A percentile compares a stretch with the other conserved stretches of the same genome.
phyloP scores from a whole-genome alignment of 1,139 yeast species.

The Yamadazyma conglobata region DNA sequence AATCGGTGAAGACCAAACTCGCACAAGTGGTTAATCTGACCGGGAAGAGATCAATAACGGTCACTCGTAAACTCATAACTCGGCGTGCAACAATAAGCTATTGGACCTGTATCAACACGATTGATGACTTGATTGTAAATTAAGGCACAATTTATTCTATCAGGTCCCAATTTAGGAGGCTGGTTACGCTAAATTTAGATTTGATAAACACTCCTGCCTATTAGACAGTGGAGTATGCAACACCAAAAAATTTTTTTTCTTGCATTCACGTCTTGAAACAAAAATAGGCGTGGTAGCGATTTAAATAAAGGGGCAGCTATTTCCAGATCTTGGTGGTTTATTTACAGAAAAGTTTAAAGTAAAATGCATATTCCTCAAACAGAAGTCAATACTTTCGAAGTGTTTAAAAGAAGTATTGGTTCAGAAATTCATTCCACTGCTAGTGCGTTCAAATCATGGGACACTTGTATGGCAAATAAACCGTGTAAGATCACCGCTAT shows the following conservation, averaged over 20 bases:
- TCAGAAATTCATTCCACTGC: conserved; percentile 41
- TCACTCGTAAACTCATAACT: conserved; percentile 1
- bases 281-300: too few species aligned
- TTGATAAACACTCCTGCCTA: too few species aligned
- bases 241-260: too few species aligned
- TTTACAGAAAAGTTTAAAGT: too few species aligned
- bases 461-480: conserved; percentile 74
- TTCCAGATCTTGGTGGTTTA: too few species aligned
- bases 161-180: too few species aligned
- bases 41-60: not conserved
- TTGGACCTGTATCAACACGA: conserved; percentile 3
- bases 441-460: conserved; percentile 62
- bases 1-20: not conserved
- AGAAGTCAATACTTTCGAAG: conserved; percentile 12
- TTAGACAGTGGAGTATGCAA: too few species aligned
- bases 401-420: conserved; percentile 13
- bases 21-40: conserved; percentile 1
- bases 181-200: too few species aligned
- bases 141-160: too few species aligned
- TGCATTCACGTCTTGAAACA: too few species aligned
- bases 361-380: conserved; percentile 11
- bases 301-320: too few species aligned
- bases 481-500: conserved; percentile 76
- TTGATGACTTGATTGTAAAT: conserved; percentile 2
- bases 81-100: not conserved